These are phyloP conservation scores for Diophrys sp. DNA, from an alignment of 73 alveolate genomes.

Conservation along the genomic window DNA sequence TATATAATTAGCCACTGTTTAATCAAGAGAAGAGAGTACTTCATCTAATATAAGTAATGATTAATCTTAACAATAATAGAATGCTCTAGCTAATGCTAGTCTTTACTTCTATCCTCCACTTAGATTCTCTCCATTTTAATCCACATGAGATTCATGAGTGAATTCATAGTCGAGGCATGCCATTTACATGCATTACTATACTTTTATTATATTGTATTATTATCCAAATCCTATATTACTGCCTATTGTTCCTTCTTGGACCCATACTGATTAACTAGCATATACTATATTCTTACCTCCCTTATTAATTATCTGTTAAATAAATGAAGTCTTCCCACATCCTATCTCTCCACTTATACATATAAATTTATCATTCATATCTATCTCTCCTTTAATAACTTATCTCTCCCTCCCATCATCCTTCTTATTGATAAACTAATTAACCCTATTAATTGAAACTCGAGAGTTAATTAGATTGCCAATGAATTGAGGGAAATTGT, in stretches of 20 bases:
- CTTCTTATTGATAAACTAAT: neutral
- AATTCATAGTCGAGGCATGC: no score
- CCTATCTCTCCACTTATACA: neutral
- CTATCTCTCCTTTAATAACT: neutral
- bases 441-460: slow-evolving; percentile 1
- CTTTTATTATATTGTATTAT: no score
- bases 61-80: no score
- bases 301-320: neutral
- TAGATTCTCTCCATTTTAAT: neutral
- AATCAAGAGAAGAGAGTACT: no score
- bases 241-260: no score
- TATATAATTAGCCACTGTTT: no score
- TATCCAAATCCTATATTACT: no score
- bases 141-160: neutral
- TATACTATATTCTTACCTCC: no score
- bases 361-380: neutral
- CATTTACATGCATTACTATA: no score
- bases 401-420: neutral
- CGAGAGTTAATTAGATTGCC: slow-evolving; percentile 1
- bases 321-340: neutral
- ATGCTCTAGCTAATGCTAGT: slow-evolving; percentile 1
- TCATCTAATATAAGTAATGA: no score
- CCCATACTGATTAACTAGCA: no score
- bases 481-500: neutral
- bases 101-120: slow-evolving; percentile 12